Evolutionary conservation across 1,284 basidiomycete species (phyloP).

Genomic region (Vanrija sp.): DNA sequence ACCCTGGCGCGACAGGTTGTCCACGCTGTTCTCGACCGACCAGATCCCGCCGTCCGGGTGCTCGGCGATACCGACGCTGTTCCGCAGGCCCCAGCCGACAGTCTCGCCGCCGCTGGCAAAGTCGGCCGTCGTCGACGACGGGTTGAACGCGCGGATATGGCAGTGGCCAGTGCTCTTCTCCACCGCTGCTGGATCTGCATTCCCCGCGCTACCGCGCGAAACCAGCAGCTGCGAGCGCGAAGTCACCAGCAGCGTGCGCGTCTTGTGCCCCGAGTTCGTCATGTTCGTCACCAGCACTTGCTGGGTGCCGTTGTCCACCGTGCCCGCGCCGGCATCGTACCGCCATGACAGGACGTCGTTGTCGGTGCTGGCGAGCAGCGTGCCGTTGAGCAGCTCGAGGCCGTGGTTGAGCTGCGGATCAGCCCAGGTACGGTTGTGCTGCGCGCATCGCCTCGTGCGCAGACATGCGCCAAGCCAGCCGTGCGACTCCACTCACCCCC

Average conservation of each 20-base stretch:
- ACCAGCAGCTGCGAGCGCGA: slow-evolving; percentile 4
- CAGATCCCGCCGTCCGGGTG: slow-evolving; percentile 7
- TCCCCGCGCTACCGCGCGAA: slow-evolving; percentile 8
- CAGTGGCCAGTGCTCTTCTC: slow-evolving; percentile 3
- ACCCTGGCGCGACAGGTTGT: slow-evolving; percentile 3
- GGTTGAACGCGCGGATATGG: slow-evolving; percentile 12
- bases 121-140: background rate
- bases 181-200: slow-evolving; percentile 1
- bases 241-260: slow-evolving; percentile 7
- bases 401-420: slow-evolving; percentile 10
- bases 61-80: slow-evolving; percentile 13
- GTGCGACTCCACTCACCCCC: background rate
- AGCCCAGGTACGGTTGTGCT: background rate
- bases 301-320: background rate
- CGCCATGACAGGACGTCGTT: slow-evolving; percentile 5
- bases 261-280: slow-evolving; percentile 5
- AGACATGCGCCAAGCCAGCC: background rate
- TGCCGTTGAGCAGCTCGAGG: slow-evolving; percentile 3
- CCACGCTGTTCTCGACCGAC: slow-evolving; percentile 14
- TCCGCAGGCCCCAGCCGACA: slow-evolving; percentile 12
- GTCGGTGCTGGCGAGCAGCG: slow-evolving; percentile 4
- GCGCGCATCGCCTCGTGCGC: background rate
- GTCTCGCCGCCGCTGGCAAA: background rate
- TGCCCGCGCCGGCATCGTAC: background rate
- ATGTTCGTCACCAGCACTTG: slow-evolving; percentile 4